A percentile compares a stretch with the other conserved stretches of the same genome.
phyloP scores from a whole-genome alignment of 768 basidiomycete species.

The Mycena albidolilacea region DNA sequence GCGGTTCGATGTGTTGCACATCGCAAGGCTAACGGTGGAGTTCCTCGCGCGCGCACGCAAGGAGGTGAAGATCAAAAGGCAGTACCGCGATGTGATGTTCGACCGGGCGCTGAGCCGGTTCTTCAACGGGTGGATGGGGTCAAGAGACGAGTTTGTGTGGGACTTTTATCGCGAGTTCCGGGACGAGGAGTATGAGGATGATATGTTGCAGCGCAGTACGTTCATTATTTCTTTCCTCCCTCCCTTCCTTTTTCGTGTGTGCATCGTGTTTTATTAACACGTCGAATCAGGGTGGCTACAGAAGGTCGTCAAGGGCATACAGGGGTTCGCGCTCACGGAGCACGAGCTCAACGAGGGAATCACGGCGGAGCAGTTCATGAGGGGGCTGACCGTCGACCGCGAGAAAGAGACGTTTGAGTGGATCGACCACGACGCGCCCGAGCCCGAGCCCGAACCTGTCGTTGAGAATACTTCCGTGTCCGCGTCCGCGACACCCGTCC shows the following conservation, averaged over 20 bases:
- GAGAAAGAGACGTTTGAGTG: slow-evolving; percentile 36
- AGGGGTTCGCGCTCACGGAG: slow-evolving; percentile 37
- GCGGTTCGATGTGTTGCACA: slow-evolving; percentile 36
- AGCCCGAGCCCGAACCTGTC: neutral
- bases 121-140: slow-evolving; percentile 40
- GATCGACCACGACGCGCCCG: slow-evolving; percentile 21
- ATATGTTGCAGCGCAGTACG: slow-evolving; percentile 36
- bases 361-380: slow-evolving; percentile 35
- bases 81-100: slow-evolving; percentile 37
- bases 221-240: neutral
- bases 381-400: slow-evolving; percentile 33
- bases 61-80: slow-evolving; percentile 37
- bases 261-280: neutral
- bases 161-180: slow-evolving; percentile 39
- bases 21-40: slow-evolving; percentile 30
- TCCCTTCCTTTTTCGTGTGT: neutral
- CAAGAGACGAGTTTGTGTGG: slow-evolving; percentile 40
- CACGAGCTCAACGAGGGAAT: slow-evolving; percentile 35
- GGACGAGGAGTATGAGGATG: slow-evolving; percentile 41
- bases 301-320: slow-evolving; percentile 40
- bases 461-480: too few relatives aligned
- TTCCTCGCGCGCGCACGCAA: slow-evolving; percentile 33
- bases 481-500: neutral
- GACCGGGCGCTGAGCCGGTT: slow-evolving; percentile 35
- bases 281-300: slow-evolving; percentile 33